These are phyloP conservation scores for Fusarium sp. DNA, from an alignment of 2,329 filamentous ascomycete genomes.

Conservation along the genomic window DNA sequence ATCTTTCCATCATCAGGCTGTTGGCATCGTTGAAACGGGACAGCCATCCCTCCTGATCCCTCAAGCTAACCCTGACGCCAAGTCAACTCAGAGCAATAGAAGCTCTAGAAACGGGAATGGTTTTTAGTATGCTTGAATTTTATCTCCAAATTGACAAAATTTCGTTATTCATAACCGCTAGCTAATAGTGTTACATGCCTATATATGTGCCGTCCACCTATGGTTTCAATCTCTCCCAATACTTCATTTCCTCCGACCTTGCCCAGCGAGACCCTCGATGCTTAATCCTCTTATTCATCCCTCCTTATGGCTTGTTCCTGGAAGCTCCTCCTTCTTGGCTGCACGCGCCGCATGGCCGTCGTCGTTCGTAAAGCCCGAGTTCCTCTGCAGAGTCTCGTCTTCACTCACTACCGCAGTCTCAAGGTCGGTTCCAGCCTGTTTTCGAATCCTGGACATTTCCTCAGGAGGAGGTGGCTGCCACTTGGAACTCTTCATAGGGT, in stretches of 20 bases:
- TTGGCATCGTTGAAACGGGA: too few species aligned
- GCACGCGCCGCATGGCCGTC: neutral
- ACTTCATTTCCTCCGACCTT: neutral
- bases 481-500: slow-evolving; percentile 70
- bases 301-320: slow-evolving; percentile 27
- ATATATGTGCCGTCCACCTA: too few species aligned
- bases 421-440: slow-evolving; percentile 56
- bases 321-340: slow-evolving; percentile 30
- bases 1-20: too few species aligned
- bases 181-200: too few species aligned
- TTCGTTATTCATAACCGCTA: too few species aligned
- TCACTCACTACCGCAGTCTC: slow-evolving; percentile 41
- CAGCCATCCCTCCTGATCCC: too few species aligned
- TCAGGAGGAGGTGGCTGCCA: slow-evolving; percentile 63
- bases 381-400: slow-evolving; percentile 30
- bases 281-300: too few species aligned
- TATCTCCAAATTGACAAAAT: too few species aligned
- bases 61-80: too few species aligned
- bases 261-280: neutral
- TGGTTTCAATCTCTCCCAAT: neutral
- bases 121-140: too few species aligned
- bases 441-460: slow-evolving; percentile 57
- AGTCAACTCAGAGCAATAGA: too few species aligned
- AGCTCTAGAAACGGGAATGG: too few species aligned
- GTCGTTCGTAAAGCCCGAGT: slow-evolving; percentile 17